Evolutionary conservation across 129 eudicot species (phyloP).

Genomic region (Silybum marianum): DNA sequence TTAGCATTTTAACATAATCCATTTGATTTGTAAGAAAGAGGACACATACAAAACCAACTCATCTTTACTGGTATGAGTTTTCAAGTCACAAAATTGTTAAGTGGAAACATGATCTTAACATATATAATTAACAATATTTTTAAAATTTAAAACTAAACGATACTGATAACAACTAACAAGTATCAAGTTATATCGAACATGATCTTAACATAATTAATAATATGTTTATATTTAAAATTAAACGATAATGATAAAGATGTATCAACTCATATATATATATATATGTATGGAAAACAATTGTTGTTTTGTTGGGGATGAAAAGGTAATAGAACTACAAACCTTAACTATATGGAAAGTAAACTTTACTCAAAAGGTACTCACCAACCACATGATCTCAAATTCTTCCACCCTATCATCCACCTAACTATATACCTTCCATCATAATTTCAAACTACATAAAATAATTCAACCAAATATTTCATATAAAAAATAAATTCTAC

Average conservation of each 20-base stretch:
- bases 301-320: neutral
- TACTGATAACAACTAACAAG: too few relatives aligned
- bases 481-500: neutral
- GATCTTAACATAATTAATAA: too few relatives aligned
- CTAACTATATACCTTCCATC: constrained; percentile 18
- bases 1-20: neutral
- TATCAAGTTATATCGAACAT: too few relatives aligned
- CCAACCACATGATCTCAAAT: constrained; percentile 17
- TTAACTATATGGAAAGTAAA: constrained; percentile 17
- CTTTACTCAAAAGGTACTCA: constrained; percentile 34
- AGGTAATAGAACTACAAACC: neutral
- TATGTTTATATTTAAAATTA: too few relatives aligned
- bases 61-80: too few relatives aligned
- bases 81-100: too few relatives aligned
- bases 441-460: neutral
- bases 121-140: too few relatives aligned
- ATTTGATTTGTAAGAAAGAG: neutral
- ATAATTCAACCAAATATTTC: neutral
- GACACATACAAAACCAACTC: neutral
- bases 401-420: constrained; percentile 4
- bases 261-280: neutral
- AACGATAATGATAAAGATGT: too few relatives aligned
- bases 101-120: too few relatives aligned
- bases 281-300: too few relatives aligned
- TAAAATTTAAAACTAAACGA: too few relatives aligned